phyloP scores from a whole-genome alignment of 768 basidiomycete genomes.

The Serendipita sp. region DNA sequence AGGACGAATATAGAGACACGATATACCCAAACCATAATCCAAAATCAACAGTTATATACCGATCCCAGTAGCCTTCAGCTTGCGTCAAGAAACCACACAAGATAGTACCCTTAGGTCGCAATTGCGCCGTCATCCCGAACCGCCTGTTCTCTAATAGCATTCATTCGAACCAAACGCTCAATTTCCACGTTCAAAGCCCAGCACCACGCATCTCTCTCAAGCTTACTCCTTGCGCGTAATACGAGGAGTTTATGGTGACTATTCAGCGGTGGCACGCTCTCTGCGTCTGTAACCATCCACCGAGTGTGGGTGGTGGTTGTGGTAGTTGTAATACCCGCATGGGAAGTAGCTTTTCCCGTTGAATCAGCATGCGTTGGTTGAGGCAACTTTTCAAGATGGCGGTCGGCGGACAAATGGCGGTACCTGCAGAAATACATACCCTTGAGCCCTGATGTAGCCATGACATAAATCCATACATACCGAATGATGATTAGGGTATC shows the following conservation, averaged over 20 bases:
- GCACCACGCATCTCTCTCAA: slow-evolving; percentile 90
- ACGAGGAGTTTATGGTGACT: slow-evolving; percentile 45
- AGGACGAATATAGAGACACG: too few relatives aligned
- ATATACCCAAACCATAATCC: too few relatives aligned
- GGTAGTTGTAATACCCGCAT: not conserved
- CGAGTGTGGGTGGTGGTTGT: not conserved
- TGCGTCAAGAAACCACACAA: too few relatives aligned
- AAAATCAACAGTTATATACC: too few relatives aligned
- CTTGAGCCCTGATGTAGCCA: slow-evolving; percentile 7
- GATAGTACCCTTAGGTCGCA: not conserved
- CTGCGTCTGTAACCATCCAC: slow-evolving; percentile 4
- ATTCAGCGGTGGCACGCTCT: slow-evolving; percentile 32
- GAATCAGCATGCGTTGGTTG: not conserved
- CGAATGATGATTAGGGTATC: slow-evolving; percentile 76
- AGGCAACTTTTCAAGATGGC: not conserved
- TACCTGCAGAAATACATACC: not conserved
- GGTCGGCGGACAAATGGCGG: not conserved
- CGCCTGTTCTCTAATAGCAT: slow-evolving; percentile 45
- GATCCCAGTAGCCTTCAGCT: too few relatives aligned
- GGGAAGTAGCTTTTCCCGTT: not conserved
- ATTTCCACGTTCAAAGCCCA: slow-evolving; percentile 87
- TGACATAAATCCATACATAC: slow-evolving; percentile 23
- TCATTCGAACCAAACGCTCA: slow-evolving; percentile 53
- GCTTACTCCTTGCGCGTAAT: slow-evolving; percentile 58
- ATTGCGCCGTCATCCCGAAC: slow-evolving; percentile 43